phyloP scores from a whole-genome alignment of 2,329 filamentous ascomycete genomes.

The Fusarium azukiicola region DNA sequence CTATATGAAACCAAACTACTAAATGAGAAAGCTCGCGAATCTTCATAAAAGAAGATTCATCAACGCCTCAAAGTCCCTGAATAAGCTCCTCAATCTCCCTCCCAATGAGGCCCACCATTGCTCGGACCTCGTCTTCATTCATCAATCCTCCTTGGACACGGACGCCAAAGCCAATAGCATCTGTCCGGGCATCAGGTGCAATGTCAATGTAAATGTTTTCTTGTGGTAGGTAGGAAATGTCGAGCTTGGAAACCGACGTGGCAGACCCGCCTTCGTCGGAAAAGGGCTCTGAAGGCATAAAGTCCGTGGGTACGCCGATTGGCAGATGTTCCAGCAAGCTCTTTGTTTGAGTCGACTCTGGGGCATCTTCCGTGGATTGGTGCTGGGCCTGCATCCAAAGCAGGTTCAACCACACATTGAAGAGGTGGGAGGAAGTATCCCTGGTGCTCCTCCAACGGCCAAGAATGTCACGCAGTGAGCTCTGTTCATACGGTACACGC shows the following conservation, averaged over 20 bases:
- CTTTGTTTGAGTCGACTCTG: not conserved
- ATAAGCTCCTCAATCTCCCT: constrained; percentile 7
- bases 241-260: constrained; percentile 15
- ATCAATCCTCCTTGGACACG: constrained; percentile 9
- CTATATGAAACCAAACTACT: not conserved
- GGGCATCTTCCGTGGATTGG: not conserved
- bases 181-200: not conserved
- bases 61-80: not conserved
- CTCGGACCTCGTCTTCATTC: not conserved
- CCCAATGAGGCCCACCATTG: not conserved
- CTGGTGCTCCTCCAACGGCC: not conserved
- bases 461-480: constrained; percentile 19
- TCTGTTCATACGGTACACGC: constrained; percentile 18
- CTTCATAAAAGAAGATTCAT: not conserved
- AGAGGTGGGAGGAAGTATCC: not conserved
- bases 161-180: constrained; percentile 1
- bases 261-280: not conserved
- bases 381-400: constrained; percentile 8
- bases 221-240: constrained; percentile 16
- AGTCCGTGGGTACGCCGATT: constrained; percentile 10
- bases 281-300: constrained; percentile 15
- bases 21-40: not conserved
- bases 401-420: constrained; percentile 17
- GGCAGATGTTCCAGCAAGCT: constrained; percentile 9
- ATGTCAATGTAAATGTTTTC: constrained; percentile 15